Evolutionary conservation across 306 rosid genomes (phyloP), one percentile per base, ranked within the genome.

Genomic region (Rosa persica): DNA sequence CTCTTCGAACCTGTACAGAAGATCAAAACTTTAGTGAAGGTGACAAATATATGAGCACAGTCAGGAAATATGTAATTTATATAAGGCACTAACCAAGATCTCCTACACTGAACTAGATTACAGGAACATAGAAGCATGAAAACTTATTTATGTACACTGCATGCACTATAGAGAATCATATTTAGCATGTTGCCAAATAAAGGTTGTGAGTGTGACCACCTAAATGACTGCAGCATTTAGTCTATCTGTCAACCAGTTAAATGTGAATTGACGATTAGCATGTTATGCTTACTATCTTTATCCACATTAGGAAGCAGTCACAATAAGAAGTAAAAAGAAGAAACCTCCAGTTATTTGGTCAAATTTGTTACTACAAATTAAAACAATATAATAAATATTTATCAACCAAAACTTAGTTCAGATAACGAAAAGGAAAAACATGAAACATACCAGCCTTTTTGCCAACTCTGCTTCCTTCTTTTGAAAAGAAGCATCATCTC

Each of bases 381-480:
- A 67, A 42, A 46, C 46, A 43, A 27, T 30, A 8, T 19, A 42
- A 49, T 52, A 48, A 40, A 11, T 74, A 44, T 73, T 73, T 61
- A 48, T 49, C 43, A 80, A 72, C 46, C 61, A 66, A 61, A 49
- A 54, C 73, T 55, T 67, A 39, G 30, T 72, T 72, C n/a, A 71
- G 25, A 47, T 39, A 38, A 72, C 38, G 51, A 62, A 73, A 20
- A 66, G 46, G 11, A 5, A 67, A 80, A 40, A 38, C 77, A 42
- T 20, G 68, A 61, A 44, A 82, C 78, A 55, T 92, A 95, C 98
- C 97, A 95, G 88, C 84, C 90, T 88, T 89, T 91, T 95, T 72
- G 98, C 97, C 85, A 95, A 82, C 85, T 95, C 98, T 22, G 98
- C 98, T 87, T 95, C 98, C 86, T 92, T 95, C 89, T 95, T 95